These are phyloP conservation scores for Fusarium beomiforme DNA, from an alignment of 2,329 filamentous ascomycete genomes.

Conservation along the genomic window DNA sequence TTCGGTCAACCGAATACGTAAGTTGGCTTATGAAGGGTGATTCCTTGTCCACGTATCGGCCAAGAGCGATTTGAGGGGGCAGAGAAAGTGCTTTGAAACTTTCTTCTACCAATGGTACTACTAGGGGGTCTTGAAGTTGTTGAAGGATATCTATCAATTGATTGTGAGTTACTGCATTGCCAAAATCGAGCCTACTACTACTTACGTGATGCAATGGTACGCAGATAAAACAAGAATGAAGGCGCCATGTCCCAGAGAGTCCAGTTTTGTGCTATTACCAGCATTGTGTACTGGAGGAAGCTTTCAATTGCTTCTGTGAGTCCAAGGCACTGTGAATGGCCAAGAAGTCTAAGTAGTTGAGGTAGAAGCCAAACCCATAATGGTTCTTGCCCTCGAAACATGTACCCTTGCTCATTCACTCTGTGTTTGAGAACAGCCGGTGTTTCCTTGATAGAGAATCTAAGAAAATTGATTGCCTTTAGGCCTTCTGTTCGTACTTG, in stretches of 20 bases:
- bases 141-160: conserved; percentile 45
- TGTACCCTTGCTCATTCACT: conserved; percentile 52
- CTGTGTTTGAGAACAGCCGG: conserved; percentile 71
- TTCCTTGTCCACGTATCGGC: conserved; percentile 47
- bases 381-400: conserved; percentile 67
- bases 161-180: background rate
- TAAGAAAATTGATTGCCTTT: conserved; percentile 82
- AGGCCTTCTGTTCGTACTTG: conserved; percentile 68
- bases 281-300: conserved; percentile 61
- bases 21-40: conserved; percentile 40
- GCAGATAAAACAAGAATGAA: conserved; percentile 59
- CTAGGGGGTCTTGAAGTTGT: conserved; percentile 48
- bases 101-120: conserved; percentile 43
- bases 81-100: conserved; percentile 46
- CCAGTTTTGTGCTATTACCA: conserved; percentile 55
- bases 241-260: conserved; percentile 60
- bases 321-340: conserved; percentile 58
- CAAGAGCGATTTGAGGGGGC: conserved; percentile 52
- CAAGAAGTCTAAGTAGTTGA: conserved; percentile 66
- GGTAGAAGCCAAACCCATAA: conserved; percentile 74
- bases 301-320: conserved; percentile 62
- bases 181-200: background rate
- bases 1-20: conserved; percentile 53
- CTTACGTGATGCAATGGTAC: conserved; percentile 59
- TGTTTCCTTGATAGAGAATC: conserved; percentile 78